Percentiles rank a stretch among this genome's conserved stretches.
Evolutionary conservation across 2,329 filamentous ascomycete genomes (phyloP).

Genomic region (Rhinocladiella similis): DNA sequence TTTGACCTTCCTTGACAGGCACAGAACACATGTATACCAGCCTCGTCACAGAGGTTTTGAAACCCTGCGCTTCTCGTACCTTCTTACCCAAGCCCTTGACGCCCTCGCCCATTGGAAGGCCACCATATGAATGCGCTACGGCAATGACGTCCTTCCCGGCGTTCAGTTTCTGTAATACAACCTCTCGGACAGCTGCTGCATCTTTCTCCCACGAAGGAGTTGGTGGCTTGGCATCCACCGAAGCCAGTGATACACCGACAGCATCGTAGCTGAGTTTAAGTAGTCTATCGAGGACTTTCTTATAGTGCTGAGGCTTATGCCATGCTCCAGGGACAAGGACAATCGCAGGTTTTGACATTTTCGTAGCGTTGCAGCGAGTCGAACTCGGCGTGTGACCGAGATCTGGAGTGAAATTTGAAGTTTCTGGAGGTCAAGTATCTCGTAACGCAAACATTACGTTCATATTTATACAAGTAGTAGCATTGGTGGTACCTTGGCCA

Average conservation of each 20-base stretch:
- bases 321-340: conserved; percentile 36
- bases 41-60: conserved; percentile 24
- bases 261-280: conserved; percentile 27
- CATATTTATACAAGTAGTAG: no score
- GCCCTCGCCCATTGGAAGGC: conserved; percentile 34
- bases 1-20: conserved; percentile 29
- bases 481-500: no score
- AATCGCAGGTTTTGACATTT: conserved; percentile 30
- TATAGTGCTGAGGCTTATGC: conserved; percentile 32
- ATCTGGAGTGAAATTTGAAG: no score
- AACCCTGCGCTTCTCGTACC: conserved; percentile 24
- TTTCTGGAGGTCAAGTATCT: no score
- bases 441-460: no score
- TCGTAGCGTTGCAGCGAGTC: not conserved
- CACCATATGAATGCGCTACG: conserved; percentile 36
- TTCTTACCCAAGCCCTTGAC: conserved; percentile 34
- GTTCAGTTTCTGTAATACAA: conserved; percentile 23
- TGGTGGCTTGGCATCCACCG: conserved; percentile 31
- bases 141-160: conserved; percentile 32
- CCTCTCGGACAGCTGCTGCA: conserved; percentile 27
- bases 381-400: not conserved
- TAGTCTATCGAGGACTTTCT: conserved; percentile 18
- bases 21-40: conserved; percentile 35
- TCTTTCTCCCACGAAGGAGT: conserved; percentile 32
- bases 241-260: conserved; percentile 28